Evolutionary conservation across 257 asterid genomes (phyloP).

Genomic region (Nicotiana paniculata): DNA sequence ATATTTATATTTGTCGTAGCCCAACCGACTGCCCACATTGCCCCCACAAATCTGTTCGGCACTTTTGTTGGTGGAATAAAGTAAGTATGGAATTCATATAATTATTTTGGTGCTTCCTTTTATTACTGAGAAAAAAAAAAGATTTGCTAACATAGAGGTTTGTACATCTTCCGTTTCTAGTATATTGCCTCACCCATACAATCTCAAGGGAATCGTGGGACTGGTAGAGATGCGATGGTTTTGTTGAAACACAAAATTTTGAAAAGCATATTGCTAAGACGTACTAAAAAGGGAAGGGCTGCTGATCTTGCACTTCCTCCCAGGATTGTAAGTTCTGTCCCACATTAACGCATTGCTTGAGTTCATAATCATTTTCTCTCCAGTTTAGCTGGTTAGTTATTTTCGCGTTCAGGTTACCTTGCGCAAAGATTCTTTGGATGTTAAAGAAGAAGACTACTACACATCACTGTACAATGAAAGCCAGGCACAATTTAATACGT

Average conservation of each 20-base stretch:
- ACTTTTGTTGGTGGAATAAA: slow-evolving; percentile 98
- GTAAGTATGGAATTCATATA: slow-evolving; percentile 37
- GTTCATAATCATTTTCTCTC: not conserved
- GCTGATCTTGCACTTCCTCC: slow-evolving; percentile 98
- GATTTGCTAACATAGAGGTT: slow-evolving; percentile 6
- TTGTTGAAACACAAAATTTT: slow-evolving; percentile 72
- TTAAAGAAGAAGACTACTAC: slow-evolving; percentile 86
- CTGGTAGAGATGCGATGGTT: slow-evolving; percentile 72
- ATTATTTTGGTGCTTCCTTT: not conserved
- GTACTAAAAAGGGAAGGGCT: slow-evolving; percentile 96
- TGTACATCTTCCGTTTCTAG: slow-evolving; percentile 32
- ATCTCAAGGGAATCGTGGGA: slow-evolving; percentile 40
- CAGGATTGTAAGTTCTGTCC: slow-evolving; percentile 53
- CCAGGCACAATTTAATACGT: slow-evolving; percentile 88
- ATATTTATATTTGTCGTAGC: slow-evolving; percentile 32
- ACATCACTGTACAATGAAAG: slow-evolving; percentile 81
- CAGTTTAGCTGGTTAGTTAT: not conserved
- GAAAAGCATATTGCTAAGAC: slow-evolving; percentile 72
- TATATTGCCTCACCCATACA: slow-evolving; percentile 75
- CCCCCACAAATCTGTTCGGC: slow-evolving; percentile 71
- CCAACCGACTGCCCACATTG: slow-evolving; percentile 62
- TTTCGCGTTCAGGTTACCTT: slow-evolving; percentile 51
- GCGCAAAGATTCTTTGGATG: slow-evolving; percentile 75
- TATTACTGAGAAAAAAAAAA: not conserved
- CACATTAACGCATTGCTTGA: not conserved